Base-by-base conservation (phyloP, 2,329 filamentous ascomycete genomes). In the Echinosphaeria canescens region DNA sequence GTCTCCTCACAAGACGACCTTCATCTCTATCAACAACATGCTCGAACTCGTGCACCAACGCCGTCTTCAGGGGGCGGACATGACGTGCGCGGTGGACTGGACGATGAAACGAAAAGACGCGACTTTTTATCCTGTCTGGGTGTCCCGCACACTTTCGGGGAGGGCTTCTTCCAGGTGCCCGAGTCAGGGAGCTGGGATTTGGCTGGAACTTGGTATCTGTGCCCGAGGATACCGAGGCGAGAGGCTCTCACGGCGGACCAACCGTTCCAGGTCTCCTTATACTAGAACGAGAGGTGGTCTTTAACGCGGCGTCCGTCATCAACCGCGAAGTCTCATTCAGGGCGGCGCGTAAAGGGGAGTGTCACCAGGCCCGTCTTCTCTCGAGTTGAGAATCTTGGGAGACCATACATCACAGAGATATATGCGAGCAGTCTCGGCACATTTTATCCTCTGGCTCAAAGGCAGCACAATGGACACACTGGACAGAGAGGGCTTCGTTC, bases 71-170 rank as follows among this genome's bases (percentile, higher is more conserved):
- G 41, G 39, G 3, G 63, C 62, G 5, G 55, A 62, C 36, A 65
- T 66, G 56, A 57, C 54, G 0, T 72, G 63, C 35, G 60, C 49
- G 5, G 57, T 71, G 51, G 64, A 71, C 38, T 71, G 63, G 62
- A 54, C 48, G 1, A 55, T 54, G 22, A 41, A 46, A 3, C 51
- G 48, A 0, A 27, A 28, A 0, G 43, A 56, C 3, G 54, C 56
- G 0, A 57, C 51, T 0, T 70, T 69, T 35, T 66, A 67, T 37
- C 62, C 69, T 31, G 49, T 63, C 3, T 68, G 61, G 62, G 45
- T 66, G 15, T 53, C 57, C 0, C 53, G 64, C 5, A 45, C 3
- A 50, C 70, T 24, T 45, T 42, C 1, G 64, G 65, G 2, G 56
- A 69, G 34, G 45, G 49, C 0, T 69, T 70, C 39, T 69, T 66